Evolutionary conservation across 2,329 filamentous ascomycete genomes (phyloP), one percentile per base, ranked within the genome.

Genomic region (Hymenoscyphus fructigenus): DNA sequence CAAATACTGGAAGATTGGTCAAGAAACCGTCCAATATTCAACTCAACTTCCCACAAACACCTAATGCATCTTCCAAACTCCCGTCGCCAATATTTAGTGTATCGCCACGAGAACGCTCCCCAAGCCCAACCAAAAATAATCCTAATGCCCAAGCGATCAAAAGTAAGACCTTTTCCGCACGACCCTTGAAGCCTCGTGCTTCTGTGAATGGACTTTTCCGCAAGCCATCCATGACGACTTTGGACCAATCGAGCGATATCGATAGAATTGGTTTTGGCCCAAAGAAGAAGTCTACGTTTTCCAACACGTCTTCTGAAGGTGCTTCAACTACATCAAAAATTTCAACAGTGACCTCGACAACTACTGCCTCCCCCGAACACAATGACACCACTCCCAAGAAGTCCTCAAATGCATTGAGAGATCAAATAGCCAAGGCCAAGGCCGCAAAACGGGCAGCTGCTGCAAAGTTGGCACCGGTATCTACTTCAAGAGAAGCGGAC

Each of bases 381-480:
- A 78, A 80, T 64, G 73, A 77, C 15, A 78, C 78, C 56, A 75
- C 80, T 65, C 76, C 76, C 0, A 78, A 80, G 5, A 95, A 91
- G 71, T 93, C 93, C 0, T 97, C 94, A 0, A 82, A 85, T 17
- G 89, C 93, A 0, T 79, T 99, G 15, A 87, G 95, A 38, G 92
- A 97, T 60, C 93, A 95, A 62, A 97, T 98, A 68, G 92, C 93
- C 44, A 94, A 93, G 72, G 94, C 95, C 0, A 96, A 94, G 75
- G 93, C 93, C 2, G 91, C 92, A 2, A 90, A 87, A 64, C 85
- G 87, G 67, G 88, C 85, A 12, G 73, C 72, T 44, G 79, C 80
- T 2, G 74, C 77, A 38, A 78, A 75, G 56, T 77, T 79, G 57
- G 68, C 72, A 7, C 69, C 77, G 7, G 72, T 66, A 2, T 65